Evolutionary conservation across 2,329 filamentous ascomycete species (phyloP), one percentile per base, ranked within the genome.

Genomic region (Arachnomyces sp.): DNA sequence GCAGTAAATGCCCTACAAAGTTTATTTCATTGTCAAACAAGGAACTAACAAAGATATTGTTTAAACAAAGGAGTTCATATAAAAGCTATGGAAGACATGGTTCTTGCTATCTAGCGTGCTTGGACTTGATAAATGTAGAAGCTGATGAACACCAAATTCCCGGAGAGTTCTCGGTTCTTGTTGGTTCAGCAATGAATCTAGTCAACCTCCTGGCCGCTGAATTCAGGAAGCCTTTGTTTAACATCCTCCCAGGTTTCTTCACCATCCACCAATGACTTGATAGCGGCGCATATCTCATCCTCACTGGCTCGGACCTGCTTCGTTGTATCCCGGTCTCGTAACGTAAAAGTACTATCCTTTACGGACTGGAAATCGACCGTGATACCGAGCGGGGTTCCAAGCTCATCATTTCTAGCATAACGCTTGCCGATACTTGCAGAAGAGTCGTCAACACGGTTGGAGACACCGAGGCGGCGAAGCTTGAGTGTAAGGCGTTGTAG

Each of bases 361-460:
- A 94, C 71, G 35, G 86, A 93, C 72, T 96, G 86, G 76, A 95
- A 96, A 64, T 96, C 90, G 44, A 96, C 78, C 0, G 90, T 96
- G 63, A 96, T 81, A 59, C 88, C 90, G 49, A 95, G 81, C 6
- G 90, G 87, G 33, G 92, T 96, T 56, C 90, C 92, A 43, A 95
- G 77, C 69, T 96, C 90, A 64, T 96, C 90, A 61, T 95, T 95
- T 55, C 92, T 81, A 59, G 84, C 81, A 66, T 94, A 96, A 39
- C 90, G 83, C 74, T 94, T 94, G 61, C 90, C 90, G 53, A 96
- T 96, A 47, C 81, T 88, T 46, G 89, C 88, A 18, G 83, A 86
- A 11, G 86, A 93, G 63, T 92, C 85, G 58, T 96, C 92, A 29
- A 95, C 77, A 45, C 85, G 82, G 71, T 79, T 93, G 32, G 87